Conservation (phyloP, 352 stramenopile species). For the Phytophthora macrochlamydospora region DNA sequence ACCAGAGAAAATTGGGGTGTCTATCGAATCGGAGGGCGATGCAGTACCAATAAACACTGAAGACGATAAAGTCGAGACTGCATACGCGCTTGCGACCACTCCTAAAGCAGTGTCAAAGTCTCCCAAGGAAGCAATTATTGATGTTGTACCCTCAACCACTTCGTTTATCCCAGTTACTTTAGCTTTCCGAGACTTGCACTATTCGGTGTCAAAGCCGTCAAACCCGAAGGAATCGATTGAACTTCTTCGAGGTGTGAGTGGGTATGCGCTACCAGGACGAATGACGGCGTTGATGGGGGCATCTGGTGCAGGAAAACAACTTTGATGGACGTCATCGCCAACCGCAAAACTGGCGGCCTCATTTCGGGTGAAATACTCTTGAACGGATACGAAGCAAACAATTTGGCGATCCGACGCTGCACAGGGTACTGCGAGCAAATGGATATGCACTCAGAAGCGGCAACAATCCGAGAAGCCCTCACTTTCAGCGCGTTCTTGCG, state of each 20-base stretch:
- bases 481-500: slow-evolving; percentile 85
- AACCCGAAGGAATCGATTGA: slow-evolving; percentile 23
- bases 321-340: slow-evolving; percentile 91
- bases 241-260: slow-evolving; percentile 22
- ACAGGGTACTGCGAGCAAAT: slow-evolving; percentile 77
- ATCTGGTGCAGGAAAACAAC: slow-evolving; percentile 80
- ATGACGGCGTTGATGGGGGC: slow-evolving; percentile 64
- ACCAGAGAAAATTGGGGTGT: slow-evolving; percentile 21
- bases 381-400: slow-evolving; percentile 20
- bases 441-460: slow-evolving; percentile 82
- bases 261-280: slow-evolving; percentile 18
- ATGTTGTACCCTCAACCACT: slow-evolving; percentile 9
- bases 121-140: slow-evolving; percentile 12
- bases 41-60: too few relatives aligned
- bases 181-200: slow-evolving; percentile 26
- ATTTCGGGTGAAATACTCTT: slow-evolving; percentile 22
- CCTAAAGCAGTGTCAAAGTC: slow-evolving; percentile 16
- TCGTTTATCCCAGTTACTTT: slow-evolving; percentile 27
- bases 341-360: slow-evolving; percentile 80
- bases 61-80: slow-evolving; percentile 9
- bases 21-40: too few relatives aligned
- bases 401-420: slow-evolving; percentile 32
- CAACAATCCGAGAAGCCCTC: slow-evolving; percentile 89
- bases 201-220: slow-evolving; percentile 25
- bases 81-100: slow-evolving; percentile 21